Conservation (phyloP, 768 basidiomycete genomes). For the Mycena alexandri region DNA sequence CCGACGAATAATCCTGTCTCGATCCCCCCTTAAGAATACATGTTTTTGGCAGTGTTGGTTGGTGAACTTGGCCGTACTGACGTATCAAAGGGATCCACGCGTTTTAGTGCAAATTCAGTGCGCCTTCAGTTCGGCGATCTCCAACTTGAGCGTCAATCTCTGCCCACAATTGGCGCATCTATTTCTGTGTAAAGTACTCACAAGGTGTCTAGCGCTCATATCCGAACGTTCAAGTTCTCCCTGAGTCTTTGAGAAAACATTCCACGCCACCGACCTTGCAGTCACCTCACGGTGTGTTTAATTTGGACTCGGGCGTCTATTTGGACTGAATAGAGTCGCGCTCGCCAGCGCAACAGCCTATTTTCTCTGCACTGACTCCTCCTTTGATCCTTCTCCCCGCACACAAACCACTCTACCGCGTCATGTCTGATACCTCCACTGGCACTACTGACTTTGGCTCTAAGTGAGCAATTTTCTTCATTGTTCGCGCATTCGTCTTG, state of each 20-base stretch:
- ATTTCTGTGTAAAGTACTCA: background rate
- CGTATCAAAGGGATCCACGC: background rate
- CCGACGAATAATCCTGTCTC: conserved; percentile 3
- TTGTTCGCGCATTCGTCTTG: conserved; percentile 4
- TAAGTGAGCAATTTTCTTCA: conserved; percentile 8
- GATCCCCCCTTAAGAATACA: conserved; percentile 2
- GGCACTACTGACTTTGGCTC: background rate
- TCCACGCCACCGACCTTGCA: conserved; percentile 2
- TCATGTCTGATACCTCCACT: conserved; percentile 5
- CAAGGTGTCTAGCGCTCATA: background rate
- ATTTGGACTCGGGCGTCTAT: conserved; percentile 16
- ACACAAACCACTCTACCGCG: conserved; percentile 9
- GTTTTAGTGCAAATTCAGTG: too few relatives aligned
- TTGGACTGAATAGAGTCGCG: conserved; percentile 14
- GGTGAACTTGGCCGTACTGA: too few relatives aligned
- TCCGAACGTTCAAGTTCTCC: conserved; percentile 3
- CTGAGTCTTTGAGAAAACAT: too few relatives aligned
- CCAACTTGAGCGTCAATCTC: conserved; percentile 21
- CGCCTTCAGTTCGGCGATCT: conserved; percentile 18
- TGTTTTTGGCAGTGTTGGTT: conserved; percentile 13
- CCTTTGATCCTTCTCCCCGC: conserved; percentile 11
- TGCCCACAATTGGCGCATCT: conserved; percentile 12
- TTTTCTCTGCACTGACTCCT: conserved; percentile 1
- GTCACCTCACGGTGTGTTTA: conserved; percentile 16
- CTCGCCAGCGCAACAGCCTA: conserved; percentile 2